These are phyloP conservation scores for Clonostachys chloroleuca DNA, from an alignment of 2,329 filamentous ascomycete species.

Conservation along the genomic window DNA sequence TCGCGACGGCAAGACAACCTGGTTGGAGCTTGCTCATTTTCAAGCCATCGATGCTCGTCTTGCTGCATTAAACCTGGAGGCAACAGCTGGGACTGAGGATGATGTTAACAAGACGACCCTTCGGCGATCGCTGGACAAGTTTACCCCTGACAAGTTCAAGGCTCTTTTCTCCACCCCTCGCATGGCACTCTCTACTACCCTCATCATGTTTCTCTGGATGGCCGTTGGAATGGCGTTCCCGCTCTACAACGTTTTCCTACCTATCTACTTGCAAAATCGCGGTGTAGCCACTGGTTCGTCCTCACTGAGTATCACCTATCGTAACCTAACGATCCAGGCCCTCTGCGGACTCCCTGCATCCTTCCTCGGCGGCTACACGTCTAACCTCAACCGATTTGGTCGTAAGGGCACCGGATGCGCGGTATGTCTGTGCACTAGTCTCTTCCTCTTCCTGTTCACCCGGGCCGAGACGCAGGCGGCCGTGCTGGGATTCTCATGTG, in stretches of 20 bases:
- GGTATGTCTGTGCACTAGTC: constrained; percentile 7
- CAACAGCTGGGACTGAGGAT: constrained; percentile 13
- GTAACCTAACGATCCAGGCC: constrained; percentile 11
- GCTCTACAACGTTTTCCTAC: constrained; percentile 46
- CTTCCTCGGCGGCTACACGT: constrained; percentile 7
- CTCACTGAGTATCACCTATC: constrained; percentile 4
- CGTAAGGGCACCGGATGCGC: constrained; percentile 9
- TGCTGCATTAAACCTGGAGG: constrained; percentile 5
- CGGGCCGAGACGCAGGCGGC: constrained; percentile 1
- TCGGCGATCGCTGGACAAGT: constrained; percentile 39
- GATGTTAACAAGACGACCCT: constrained; percentile 10
- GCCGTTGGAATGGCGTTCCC: constrained; percentile 54
- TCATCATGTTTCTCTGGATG: constrained; percentile 52
- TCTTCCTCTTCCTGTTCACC: constrained; percentile 10
- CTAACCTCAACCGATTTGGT: constrained; percentile 9
- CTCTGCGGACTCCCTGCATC: constrained; percentile 10
- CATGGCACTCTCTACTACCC: constrained; percentile 44
- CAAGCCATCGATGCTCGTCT: constrained; percentile 6
- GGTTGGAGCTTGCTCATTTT: constrained; percentile 13
- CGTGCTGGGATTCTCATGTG: constrained; percentile 10
- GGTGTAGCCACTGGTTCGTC: constrained; percentile 7
- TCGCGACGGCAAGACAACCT: constrained; percentile 12
- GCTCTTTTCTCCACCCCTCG: constrained; percentile 48
- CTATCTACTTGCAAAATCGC: constrained; percentile 17
- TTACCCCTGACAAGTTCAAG: constrained; percentile 44